Base-by-base conservation (phyloP, 2,329 filamentous ascomycete species). In the Helotiales sp. region DNA sequence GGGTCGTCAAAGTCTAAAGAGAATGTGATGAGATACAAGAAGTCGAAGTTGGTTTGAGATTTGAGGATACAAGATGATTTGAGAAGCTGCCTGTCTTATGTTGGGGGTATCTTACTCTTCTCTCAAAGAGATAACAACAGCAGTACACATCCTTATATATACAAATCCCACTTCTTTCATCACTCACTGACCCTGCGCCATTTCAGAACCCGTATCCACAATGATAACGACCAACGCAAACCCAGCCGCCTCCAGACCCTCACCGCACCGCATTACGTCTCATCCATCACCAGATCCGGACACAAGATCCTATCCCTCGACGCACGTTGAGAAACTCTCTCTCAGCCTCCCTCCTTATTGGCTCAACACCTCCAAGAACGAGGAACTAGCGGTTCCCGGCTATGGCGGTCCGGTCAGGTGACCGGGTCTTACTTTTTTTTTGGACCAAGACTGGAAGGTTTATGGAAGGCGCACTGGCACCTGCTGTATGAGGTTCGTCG, bases 261-360 rank as follows among this genome's bases (percentile, higher is more conserved):
- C 52, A 57, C 52, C 30, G 52, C 52, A 57, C n/a, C 52, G 11
- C 30, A 37, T 57, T 57, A 57, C 52, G 52, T 57, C 52, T 57
- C n/a, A 57, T 24, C n/a, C 28, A 40, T 3, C 30, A 34, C 30
- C 28, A 55, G 30, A 34, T 34, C 3, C 52, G 30, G 17, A 34
- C 30, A 6, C 7, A 26, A 13, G 13, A 26, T 22, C 52, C 15
- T 43, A 8, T 43, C 17, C 40, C 40, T 7, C 13, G 47, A 50
- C 47, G 47, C 47, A 50, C 47, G 47, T 50, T 30, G 47, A 50
- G 47, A 50, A 50, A 50, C 24, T 50, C 24, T 50, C 24, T 50
- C 47, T 28, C 2, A 17, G 15, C 2, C 6, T 17, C 30, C 32
- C 24, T 8, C 20, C 30, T 57, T 10, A 57, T 57, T 57, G 52